Conservation (phyloP, 371 early-diverging fungal species). For the Syncephalastrum monosporum region DNA sequence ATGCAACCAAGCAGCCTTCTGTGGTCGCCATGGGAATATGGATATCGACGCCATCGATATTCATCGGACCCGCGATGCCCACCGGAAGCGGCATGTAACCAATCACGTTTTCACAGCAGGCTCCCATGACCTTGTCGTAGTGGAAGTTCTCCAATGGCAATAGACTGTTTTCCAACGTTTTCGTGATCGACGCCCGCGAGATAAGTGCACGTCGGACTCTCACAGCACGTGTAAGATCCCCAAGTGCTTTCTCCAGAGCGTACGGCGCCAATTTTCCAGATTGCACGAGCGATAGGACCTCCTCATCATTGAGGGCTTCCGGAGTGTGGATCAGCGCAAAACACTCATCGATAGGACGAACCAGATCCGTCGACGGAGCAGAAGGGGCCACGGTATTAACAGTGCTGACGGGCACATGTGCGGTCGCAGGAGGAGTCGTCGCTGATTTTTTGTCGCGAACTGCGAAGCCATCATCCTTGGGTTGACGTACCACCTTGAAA, state of each 20-base stretch:
- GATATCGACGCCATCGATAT: conserved; percentile 74
- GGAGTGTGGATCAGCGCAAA: conserved; percentile 52
- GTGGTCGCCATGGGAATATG: conserved; percentile 97
- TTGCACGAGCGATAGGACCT: conserved; percentile 71
- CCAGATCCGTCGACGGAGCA: conserved; percentile 10
- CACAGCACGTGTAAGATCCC: conserved; percentile 81
- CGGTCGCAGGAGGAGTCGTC: background rate
- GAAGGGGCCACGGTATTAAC: conserved; percentile 1
- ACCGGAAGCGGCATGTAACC: conserved; percentile 94
- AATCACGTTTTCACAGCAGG: conserved; percentile 96
- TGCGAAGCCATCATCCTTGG: conserved; percentile 12
- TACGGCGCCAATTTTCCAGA: conserved; percentile 78
- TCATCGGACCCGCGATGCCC: conserved; percentile 84
- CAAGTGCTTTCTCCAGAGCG: conserved; percentile 81
- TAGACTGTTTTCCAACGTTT: conserved; percentile 59
- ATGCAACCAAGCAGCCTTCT: conserved; percentile 93
- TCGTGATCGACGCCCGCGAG: conserved; percentile 63
- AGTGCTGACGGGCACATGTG: background rate
- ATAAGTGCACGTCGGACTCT: conserved; percentile 76
- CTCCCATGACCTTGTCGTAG: conserved; percentile 86
- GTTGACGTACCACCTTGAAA: conserved; percentile 53
- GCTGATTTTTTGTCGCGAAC: conserved; percentile 8
- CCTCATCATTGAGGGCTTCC: conserved; percentile 63
- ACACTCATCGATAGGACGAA: conserved; percentile 58
- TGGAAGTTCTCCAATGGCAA: conserved; percentile 85